phyloP scores from a whole-genome alignment of 1,284 basidiomycete genomes.

The Ganoderma sp. region DNA sequence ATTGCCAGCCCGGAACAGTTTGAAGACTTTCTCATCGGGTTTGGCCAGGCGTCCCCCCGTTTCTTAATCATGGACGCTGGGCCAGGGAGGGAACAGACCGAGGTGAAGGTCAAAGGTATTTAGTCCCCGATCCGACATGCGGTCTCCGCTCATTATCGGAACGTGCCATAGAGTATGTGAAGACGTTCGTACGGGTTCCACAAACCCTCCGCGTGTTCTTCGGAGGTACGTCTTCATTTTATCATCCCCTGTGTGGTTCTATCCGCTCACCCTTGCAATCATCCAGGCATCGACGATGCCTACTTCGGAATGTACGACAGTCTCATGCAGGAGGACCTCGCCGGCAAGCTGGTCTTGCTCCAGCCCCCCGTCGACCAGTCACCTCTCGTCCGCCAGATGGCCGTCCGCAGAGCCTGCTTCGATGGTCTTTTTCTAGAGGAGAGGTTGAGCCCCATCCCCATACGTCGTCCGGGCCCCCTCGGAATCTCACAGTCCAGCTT shows the following conservation, averaged over 20 bases:
- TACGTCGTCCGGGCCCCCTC: conserved; percentile 47
- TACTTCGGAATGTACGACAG: conserved; percentile 47
- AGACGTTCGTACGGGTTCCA: conserved; percentile 75
- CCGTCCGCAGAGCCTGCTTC: conserved; percentile 59
- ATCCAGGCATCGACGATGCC: conserved; percentile 50
- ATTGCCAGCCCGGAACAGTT: conserved; percentile 69
- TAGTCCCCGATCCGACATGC: conserved; percentile 8
- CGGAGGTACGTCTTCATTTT: conserved; percentile 53
- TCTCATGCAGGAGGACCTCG: conserved; percentile 59
- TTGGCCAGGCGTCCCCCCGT: conserved; percentile 72
- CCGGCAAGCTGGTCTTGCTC: conserved; percentile 73
- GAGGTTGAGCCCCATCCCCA: conserved; percentile 48
- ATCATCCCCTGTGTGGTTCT: conserved; percentile 2
- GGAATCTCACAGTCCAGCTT: conserved; percentile 27
- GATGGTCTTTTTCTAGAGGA: conserved; percentile 66
- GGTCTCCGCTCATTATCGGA: conserved; percentile 13
- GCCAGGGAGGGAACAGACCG: conserved; percentile 63
- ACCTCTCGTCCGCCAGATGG: conserved; percentile 53
- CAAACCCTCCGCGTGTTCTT: conserved; percentile 79
- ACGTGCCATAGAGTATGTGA: conserved; percentile 64
- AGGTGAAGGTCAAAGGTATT: conserved; percentile 77
- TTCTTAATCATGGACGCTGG: conserved; percentile 78
- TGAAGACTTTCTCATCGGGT: conserved; percentile 70
- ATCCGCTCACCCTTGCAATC: not conserved
- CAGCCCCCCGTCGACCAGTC: conserved; percentile 54